A percentile compares a stretch with the other conserved stretches of the same genome.
Evolutionary conservation across 2,329 filamentous ascomycete genomes (phyloP).

Genomic region (Clarireedia homoeocarpa): DNA sequence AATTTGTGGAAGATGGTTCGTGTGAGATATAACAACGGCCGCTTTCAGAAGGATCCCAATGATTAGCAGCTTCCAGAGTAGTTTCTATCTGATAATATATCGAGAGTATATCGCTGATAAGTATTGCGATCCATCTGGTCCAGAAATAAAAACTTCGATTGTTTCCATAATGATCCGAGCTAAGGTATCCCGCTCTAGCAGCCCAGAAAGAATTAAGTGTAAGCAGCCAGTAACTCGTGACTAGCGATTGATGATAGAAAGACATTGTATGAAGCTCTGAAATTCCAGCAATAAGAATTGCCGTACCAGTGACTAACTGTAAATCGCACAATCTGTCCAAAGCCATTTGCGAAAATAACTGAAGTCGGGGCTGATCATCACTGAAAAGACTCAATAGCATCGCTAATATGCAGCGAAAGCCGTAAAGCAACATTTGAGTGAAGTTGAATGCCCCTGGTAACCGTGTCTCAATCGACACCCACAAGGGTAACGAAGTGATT

Average conservation of each 20-base stretch:
- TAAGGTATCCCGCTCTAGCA: conserved; percentile 7
- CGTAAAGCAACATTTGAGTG: neutral
- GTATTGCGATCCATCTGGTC: conserved; percentile 2
- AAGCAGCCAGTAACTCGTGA: conserved; percentile 12
- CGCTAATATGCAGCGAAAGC: neutral
- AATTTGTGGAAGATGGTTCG: conserved; percentile 6
- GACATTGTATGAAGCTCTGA: conserved; percentile 6
- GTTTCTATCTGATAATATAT: conserved; percentile 6
- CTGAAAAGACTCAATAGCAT: conserved; percentile 3
- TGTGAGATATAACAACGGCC: conserved; percentile 11
- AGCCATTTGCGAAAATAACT: conserved; percentile 3
- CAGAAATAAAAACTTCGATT: conserved; percentile 10
- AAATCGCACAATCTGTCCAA: conserved; percentile 13
- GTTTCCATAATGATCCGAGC: neutral
- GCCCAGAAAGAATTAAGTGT: conserved; percentile 15
- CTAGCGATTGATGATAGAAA: conserved; percentile 13
- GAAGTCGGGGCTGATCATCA: neutral
- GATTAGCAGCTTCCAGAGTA: neutral
- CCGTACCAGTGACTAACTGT: conserved; percentile 11
- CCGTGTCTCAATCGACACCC: neutral
- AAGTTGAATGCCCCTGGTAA: neutral
- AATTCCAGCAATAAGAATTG: conserved; percentile 12
- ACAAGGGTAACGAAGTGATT: neutral
- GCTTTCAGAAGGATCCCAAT: conserved; percentile 9
- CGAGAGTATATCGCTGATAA: conserved; percentile 5